These are phyloP conservation scores for Metschnikowia orientalis DNA, from an alignment of 805 yeast species.

Conservation along the genomic window DNA sequence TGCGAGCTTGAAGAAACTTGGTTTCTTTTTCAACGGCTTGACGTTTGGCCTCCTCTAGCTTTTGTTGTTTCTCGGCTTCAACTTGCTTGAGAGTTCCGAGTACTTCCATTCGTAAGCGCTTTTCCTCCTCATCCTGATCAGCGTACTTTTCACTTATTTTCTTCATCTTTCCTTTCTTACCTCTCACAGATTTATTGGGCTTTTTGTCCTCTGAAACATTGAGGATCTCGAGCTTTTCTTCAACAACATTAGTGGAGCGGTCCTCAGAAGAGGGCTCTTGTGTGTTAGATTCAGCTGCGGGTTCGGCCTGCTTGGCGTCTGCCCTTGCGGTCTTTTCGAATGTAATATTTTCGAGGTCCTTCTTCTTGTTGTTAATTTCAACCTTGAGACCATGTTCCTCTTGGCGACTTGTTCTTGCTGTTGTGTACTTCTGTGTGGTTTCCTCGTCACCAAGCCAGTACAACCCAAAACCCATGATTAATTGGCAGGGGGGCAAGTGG, in stretches of 20 bases:
- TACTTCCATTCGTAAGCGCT: conserved; percentile 67
- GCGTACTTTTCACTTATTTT: conserved; percentile 80
- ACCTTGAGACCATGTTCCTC: conserved; percentile 36
- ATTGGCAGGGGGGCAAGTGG: conserved; percentile 70
- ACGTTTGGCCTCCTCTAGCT: conserved; percentile 15
- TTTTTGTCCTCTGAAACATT: conserved; percentile 8
- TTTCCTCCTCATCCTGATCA: conserved; percentile 90
- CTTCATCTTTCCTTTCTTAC: conserved; percentile 79
- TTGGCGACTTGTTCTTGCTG: conserved; percentile 28
- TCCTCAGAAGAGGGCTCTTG: background rate
- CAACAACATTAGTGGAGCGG: background rate
- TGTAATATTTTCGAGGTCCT: conserved; percentile 28
- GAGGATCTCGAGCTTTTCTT: background rate
- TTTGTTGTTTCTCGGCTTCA: conserved; percentile 24
- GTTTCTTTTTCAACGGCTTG: conserved; percentile 20
- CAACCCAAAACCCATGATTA: conserved; percentile 87
- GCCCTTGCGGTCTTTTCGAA: conserved; percentile 7
- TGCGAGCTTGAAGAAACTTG: conserved; percentile 31
- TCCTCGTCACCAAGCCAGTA: conserved; percentile 67
- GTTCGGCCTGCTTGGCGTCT: conserved; percentile 4
- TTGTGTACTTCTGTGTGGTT: conserved; percentile 32
- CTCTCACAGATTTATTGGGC: conserved; percentile 52
- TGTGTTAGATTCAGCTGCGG: background rate
- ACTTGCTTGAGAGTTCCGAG: conserved; percentile 75
- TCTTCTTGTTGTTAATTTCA: conserved; percentile 33